These are phyloP conservation scores for Rhizophora apiculata DNA, from an alignment of 345 rosid genomes.

Conservation along the genomic window DNA sequence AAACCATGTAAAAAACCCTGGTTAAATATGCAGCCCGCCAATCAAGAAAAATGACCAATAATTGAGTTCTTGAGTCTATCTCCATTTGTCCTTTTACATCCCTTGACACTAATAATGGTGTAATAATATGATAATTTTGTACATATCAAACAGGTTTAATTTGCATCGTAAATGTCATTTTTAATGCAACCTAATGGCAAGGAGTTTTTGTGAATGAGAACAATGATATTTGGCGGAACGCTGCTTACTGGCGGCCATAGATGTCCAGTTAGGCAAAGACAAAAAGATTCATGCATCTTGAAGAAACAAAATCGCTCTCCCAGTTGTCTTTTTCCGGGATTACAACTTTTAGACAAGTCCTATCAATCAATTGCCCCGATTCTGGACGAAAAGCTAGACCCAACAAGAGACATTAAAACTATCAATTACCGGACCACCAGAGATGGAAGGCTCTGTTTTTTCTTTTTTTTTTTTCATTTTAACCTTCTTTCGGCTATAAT, in stretches of 20 bases:
- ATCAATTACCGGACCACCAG: background rate
- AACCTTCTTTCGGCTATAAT: too few species aligned
- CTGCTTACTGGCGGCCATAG: too few species aligned
- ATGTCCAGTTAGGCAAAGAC: background rate
- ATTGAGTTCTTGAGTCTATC: background rate
- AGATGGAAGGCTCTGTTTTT: background rate
- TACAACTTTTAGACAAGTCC: constrained; percentile 6
- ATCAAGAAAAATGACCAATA: too few species aligned
- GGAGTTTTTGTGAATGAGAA: too few species aligned
- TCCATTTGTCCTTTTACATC: background rate
- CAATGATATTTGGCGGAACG: too few species aligned
- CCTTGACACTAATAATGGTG: background rate
- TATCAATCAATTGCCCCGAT: constrained; percentile 13
- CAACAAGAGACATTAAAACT: background rate
- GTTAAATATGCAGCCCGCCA: too few species aligned
- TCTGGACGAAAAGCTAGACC: background rate
- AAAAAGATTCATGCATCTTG: background rate
- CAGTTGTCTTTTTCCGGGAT: constrained; percentile 2
- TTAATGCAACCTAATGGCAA: too few species aligned
- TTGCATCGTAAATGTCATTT: too few species aligned
- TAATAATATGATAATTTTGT: too few species aligned
- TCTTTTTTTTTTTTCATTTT: too few species aligned
- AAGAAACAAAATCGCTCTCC: background rate
- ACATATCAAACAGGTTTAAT: background rate
- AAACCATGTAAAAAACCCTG: too few species aligned